Base-by-base conservation (phyloP, 164 flowering plant genomes). In the Taxillus chinensis region DNA sequence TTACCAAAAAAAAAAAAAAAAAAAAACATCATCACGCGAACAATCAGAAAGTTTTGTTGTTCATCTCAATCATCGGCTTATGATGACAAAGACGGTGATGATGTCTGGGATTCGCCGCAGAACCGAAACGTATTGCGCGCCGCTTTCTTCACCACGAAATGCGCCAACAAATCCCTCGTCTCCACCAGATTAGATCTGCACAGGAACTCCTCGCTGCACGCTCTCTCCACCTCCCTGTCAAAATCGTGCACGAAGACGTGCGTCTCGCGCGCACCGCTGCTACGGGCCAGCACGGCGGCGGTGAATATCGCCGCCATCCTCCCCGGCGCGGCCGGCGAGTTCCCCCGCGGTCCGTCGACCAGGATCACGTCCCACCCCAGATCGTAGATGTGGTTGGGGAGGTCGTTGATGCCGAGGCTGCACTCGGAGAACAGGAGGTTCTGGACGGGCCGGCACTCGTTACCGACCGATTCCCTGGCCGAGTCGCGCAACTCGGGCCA, bases 121-220 rank as follows among this genome's bases (percentile, higher is more conserved):
- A 74, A 89, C n/a, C 76, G 78, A 51, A 66, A 62, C 8, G 75
- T 61, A 13, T 73, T 75, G 5, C 66, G 68, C 3, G 80, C 90
- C 84, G 74, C 75, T 48, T 73, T 83, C 56, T 83, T 84, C 54
- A 92, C 13, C 4, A 83, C 80, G 68, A 84, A 93, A 79, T 93
- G 97, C 0, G 80, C 92, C 12, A 93, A 72, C 73, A 61, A 63
- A 3, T 77, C 84, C 49, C 74, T 79, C 1, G 74, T 41, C 66
- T 82, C 85, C 55, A 89, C 86, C 82, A 90, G 63, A 63, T 93
- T 90, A 68, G 87, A 91, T 17, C 27, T 57, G 62, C 97, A 93
- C 73, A 93, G 63, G 57, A 89, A 93, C 70, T 86, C 93, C 9
- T 86, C 76, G 51, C 93, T 84, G 55, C 75, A 75, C 0, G 76